Evolutionary conservation across 352 stramenopile genomes (phyloP).

Genomic region (Phytophthora ohioensis): DNA sequence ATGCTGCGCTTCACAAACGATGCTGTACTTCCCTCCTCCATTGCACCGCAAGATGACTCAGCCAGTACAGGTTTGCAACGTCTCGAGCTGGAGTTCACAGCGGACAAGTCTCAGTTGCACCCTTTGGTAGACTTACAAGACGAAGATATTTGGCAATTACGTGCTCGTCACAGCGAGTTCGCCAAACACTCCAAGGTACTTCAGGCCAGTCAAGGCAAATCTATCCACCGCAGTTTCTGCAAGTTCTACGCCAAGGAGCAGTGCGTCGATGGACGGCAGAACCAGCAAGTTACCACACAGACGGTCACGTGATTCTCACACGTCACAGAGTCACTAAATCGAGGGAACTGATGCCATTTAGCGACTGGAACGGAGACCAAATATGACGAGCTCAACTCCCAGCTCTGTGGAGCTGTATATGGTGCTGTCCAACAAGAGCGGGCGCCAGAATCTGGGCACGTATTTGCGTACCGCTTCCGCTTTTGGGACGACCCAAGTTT

Average conservation of each 20-base stretch:
- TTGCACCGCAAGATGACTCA: constrained; percentile 23
- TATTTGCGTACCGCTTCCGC: constrained; percentile 79
- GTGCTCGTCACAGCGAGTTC: constrained; percentile 28
- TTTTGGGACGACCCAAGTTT: constrained; percentile 75
- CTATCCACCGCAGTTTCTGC: constrained; percentile 65
- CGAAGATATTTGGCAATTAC: constrained; percentile 32
- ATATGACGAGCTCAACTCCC: constrained; percentile 16
- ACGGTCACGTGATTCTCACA: constrained; percentile 40
- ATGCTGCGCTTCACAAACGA: constrained; percentile 73
- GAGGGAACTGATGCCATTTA: constrained; percentile 14
- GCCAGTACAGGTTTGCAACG: constrained; percentile 31
- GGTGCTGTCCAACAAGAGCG: constrained; percentile 78
- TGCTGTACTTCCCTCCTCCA: constrained; percentile 25
- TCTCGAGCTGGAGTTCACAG: constrained; percentile 49
- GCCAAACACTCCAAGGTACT: constrained; percentile 75
- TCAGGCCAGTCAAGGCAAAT: constrained; percentile 46
- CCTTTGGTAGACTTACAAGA: constrained; percentile 19
- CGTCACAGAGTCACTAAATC: constrained; percentile 38
- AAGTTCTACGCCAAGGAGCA: constrained; percentile 69
- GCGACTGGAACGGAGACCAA: constrained; percentile 31
- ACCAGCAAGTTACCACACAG: constrained; percentile 44
- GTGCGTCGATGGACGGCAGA: constrained; percentile 50
- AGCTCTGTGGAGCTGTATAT: constrained; percentile 63
- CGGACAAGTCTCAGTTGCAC: constrained; percentile 29
- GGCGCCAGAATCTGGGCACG: constrained; percentile 81